phyloP scores from a whole-genome alignment of 257 asterid species.

The Dorcoceras hygrometricum region DNA sequence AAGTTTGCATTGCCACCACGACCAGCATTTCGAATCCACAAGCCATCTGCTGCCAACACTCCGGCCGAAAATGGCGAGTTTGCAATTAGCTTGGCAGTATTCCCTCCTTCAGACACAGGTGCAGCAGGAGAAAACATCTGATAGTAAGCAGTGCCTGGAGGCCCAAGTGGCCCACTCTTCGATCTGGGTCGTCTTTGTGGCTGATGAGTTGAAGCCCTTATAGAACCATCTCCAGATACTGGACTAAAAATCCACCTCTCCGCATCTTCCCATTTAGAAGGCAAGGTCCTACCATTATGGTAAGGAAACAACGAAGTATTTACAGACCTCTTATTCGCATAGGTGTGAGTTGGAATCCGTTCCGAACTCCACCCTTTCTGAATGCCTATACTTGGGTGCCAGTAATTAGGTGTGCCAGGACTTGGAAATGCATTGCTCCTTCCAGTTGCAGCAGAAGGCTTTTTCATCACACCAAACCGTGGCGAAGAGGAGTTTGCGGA shows the following conservation, averaged over 20 bases:
- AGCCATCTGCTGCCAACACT: slow-evolving; percentile 56
- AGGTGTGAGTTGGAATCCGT: slow-evolving; percentile 62
- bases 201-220: slow-evolving; percentile 65
- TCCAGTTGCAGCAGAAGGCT: slow-evolving; percentile 39
- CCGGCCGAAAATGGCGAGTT: slow-evolving; percentile 73
- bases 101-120: slow-evolving; percentile 46
- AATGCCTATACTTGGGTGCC: slow-evolving; percentile 55
- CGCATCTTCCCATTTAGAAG: slow-evolving; percentile 99
- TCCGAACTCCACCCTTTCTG: slow-evolving; percentile 98
- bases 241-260: slow-evolving; percentile 99
- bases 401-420: slow-evolving; percentile 85
- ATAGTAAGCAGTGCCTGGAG: slow-evolving; percentile 75
- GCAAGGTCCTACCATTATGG: slow-evolving; percentile 65
- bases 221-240: slow-evolving; percentile 55
- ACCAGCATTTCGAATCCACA: slow-evolving; percentile 45
- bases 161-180: slow-evolving; percentile 95
- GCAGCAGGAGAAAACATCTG: slow-evolving; percentile 78
- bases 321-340: slow-evolving; percentile 44
- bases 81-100: slow-evolving; percentile 37
- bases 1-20: slow-evolving; percentile 46
- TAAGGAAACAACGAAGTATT: slow-evolving; percentile 57
- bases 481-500: slow-evolving; percentile 62
- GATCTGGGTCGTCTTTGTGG: slow-evolving; percentile 74
- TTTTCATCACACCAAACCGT: slow-evolving; percentile 55
- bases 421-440: slow-evolving; percentile 63